Conservation (phyloP, 495 filamentous ascomycete species). For the Chaetomium cochliodes region DNA sequence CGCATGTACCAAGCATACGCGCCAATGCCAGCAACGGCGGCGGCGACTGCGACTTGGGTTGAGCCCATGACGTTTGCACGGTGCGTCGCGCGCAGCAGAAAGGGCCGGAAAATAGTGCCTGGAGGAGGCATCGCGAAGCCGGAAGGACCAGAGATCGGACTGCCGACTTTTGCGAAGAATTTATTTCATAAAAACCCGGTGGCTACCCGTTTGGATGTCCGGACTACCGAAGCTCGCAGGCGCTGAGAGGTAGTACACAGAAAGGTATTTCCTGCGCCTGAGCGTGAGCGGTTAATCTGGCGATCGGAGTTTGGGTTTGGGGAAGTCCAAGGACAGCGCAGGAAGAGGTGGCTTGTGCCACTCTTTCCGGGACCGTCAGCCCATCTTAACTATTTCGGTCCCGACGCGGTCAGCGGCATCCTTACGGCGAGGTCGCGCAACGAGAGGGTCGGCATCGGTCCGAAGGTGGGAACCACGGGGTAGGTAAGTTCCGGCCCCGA, state of each 20-base stretch:
- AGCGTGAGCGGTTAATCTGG: conserved; percentile 23
- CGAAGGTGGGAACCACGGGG: neutral
- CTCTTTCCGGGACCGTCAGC: neutral
- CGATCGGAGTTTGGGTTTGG: conserved; percentile 32
- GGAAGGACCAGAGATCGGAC: neutral
- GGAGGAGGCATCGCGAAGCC: conserved; percentile 20
- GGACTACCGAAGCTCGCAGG: conserved; percentile 32
- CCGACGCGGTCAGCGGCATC: neutral
- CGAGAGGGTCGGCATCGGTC: neutral
- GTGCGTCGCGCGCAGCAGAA: conserved; percentile 24
- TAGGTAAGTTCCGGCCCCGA: neutral
- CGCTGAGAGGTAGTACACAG: conserved; percentile 3
- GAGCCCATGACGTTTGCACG: conserved; percentile 31
- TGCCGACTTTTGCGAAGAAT: neutral
- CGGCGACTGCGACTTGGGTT: conserved; percentile 29
- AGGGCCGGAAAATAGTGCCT: conserved; percentile 10
- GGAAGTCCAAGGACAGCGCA: conserved; percentile 34
- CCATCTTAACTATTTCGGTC: neutral
- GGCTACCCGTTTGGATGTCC: conserved; percentile 21
- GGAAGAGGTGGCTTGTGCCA: conserved; percentile 2
- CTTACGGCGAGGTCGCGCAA: neutral
- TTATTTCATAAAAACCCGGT: neutral
- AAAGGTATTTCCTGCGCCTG: neutral
- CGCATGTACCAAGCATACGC: conserved; percentile 32
- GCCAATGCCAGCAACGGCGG: conserved; percentile 34